phyloP scores from a whole-genome alignment of 2,329 filamentous ascomycete species.

The Colletotrichum sidae region DNA sequence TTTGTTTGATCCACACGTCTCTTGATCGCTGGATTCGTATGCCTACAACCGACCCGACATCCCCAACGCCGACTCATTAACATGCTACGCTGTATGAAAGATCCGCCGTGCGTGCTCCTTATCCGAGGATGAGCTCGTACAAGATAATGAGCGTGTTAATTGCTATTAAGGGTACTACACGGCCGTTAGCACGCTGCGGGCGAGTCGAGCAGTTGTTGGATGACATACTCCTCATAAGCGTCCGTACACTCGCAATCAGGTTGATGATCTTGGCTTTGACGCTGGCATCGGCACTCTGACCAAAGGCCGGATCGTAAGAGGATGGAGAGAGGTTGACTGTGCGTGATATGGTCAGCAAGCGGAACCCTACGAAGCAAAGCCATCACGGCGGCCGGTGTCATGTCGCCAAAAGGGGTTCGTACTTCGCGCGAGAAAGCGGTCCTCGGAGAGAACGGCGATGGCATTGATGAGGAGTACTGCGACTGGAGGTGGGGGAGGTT shows the following conservation, averaged over 20 bases:
- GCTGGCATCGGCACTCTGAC: slow-evolving; percentile 77
- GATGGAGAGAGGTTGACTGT: slow-evolving; percentile 80
- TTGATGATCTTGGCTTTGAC: slow-evolving; percentile 90
- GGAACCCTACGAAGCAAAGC: background rate
- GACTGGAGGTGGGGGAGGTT: slow-evolving; percentile 54
- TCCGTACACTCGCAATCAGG: slow-evolving; percentile 89
- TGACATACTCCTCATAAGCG: slow-evolving; percentile 84
- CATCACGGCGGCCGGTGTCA: background rate
- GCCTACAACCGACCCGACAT: slow-evolving; percentile 16
- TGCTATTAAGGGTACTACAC: slow-evolving; percentile 83
- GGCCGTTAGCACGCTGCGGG: background rate
- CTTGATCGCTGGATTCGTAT: background rate
- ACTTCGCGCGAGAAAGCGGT: slow-evolving; percentile 85
- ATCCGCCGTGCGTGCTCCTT: slow-evolving; percentile 43
- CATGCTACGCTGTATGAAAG: slow-evolving; percentile 23
- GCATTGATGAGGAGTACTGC: slow-evolving; percentile 91
- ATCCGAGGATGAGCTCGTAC: slow-evolving; percentile 83
- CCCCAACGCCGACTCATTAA: slow-evolving; percentile 35
- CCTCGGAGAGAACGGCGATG: slow-evolving; percentile 92
- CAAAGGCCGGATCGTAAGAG: slow-evolving; percentile 81
- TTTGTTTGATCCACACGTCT: slow-evolving; percentile 1
- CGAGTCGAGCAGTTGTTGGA: background rate
- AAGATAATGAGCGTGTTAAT: slow-evolving; percentile 86
- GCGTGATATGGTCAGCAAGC: background rate
- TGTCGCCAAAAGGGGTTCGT: slow-evolving; percentile 37